Base-by-base conservation (phyloP, 306 rosid genomes). In the Rosa lucieae region DNA sequence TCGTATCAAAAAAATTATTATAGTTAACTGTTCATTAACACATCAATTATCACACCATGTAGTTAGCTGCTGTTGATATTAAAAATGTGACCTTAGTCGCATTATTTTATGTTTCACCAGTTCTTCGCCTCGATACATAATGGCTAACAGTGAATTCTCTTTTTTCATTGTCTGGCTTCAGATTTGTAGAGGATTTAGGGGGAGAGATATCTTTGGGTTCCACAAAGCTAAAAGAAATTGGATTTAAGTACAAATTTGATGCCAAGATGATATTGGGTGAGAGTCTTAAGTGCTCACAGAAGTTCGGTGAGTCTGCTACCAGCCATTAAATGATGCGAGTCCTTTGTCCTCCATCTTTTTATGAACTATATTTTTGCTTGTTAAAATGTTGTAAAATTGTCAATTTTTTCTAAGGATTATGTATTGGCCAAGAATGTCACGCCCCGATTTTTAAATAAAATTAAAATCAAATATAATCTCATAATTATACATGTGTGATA, bases 181-280 rank as follows among this genome's bases (percentile, higher is more conserved):
- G 83, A 78, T 43, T 43, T 56, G 61, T 55, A 3, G 81, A 81
- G 37, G 79, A 73, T 32, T n/a, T 62, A 23, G 70, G 67, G 15
- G 70, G 81, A 68, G 74, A 78, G 23, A 75, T 81, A 29, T 62
- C 37, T 59, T 74, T 72, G 80, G 78, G 65, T 43, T 78, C 79
- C 23, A 74, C 18, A 11, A 65, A 75, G 76, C 75, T 81, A 1
- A 40, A 59, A 53, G 75, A 85, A 3, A 63, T 40, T 58, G 83
- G 79, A 10, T 85, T 81, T 26, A 14, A 11, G 37, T 85, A 74
- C 29, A 85, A 55, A 44, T 78, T 56, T 75, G 79, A 78, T 71
- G 75, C 62, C 26, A 62, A 78, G 47, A 68, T 63, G 88, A 79
- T 76, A 18, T 42, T 85, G n/a, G 84, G 79, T 18, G 88, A 72